phyloP scores from a whole-genome alignment of 1,284 basidiomycete genomes.

The Trametes polyzona region DNA sequence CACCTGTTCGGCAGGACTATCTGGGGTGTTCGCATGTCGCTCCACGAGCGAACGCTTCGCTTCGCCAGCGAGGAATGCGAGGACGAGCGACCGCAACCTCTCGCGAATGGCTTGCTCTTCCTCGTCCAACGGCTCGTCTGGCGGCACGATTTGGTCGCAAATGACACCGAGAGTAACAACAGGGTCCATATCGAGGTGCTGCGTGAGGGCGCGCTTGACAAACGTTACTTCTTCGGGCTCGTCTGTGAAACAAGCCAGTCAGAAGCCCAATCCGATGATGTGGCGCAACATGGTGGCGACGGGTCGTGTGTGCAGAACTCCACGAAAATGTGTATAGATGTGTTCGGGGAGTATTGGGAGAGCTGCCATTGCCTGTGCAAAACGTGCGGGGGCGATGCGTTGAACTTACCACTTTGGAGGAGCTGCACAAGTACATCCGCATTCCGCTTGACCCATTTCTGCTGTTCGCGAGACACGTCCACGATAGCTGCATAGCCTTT shows the following conservation, averaged over 20 bases:
- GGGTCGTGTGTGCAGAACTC: no score
- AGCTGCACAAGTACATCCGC: slow-evolving; percentile 73
- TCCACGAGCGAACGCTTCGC: slow-evolving; percentile 52
- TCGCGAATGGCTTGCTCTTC: slow-evolving; percentile 64
- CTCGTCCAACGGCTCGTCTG: slow-evolving; percentile 54
- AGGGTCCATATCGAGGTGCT: slow-evolving; percentile 68
- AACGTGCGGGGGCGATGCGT: background rate
- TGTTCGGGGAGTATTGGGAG: no score
- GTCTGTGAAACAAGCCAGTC: slow-evolving; percentile 44
- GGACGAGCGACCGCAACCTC: slow-evolving; percentile 58
- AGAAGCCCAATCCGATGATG: no score
- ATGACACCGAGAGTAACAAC: slow-evolving; percentile 64
- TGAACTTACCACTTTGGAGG: slow-evolving; percentile 70
- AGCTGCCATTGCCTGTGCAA: no score
- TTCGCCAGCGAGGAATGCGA: slow-evolving; percentile 59
- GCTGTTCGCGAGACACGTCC: slow-evolving; percentile 60
- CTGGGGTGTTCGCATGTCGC: slow-evolving; percentile 47
- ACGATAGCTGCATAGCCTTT: slow-evolving; percentile 68
- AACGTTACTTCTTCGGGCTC: slow-evolving; percentile 65
- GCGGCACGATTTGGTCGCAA: slow-evolving; percentile 64
- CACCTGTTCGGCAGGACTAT: slow-evolving; percentile 50
- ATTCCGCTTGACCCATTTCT: slow-evolving; percentile 68
- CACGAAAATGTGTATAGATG: no score
- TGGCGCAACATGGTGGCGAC: background rate
- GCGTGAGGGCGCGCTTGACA: slow-evolving; percentile 60